Evolutionary conservation across 1,284 basidiomycete species (phyloP).

Genomic region (Ceratobasidium theobromae): DNA sequence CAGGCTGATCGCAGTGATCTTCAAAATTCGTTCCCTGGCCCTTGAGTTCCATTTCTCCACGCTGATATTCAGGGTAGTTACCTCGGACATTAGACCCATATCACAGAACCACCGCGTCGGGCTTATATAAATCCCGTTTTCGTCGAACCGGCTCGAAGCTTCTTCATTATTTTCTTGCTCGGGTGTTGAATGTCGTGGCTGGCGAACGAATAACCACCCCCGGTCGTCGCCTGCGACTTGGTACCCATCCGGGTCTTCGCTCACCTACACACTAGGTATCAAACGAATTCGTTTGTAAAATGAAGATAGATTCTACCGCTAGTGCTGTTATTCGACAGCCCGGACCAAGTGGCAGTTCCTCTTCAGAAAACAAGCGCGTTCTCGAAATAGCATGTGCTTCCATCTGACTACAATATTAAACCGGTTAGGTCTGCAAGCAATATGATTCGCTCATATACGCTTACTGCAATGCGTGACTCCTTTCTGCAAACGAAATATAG

Average conservation of each 20-base stretch:
- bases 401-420: conserved; percentile 1
- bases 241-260: conserved; percentile 21
- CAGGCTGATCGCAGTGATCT: conserved; percentile 25
- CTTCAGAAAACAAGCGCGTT: not conserved
- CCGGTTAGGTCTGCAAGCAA: not conserved
- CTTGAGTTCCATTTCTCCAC: not conserved
- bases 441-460: not conserved
- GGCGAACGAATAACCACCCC: conserved; percentile 24
- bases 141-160: not conserved
- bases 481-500: not conserved
- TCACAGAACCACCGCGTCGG: conserved; percentile 28
- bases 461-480: conserved; percentile 5
- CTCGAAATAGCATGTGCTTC: conserved; percentile 14
- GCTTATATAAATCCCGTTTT: conserved; percentile 17
- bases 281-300: not conserved
- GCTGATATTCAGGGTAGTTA: not conserved
- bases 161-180: not conserved
- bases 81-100: conserved; percentile 31
- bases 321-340: conserved; percentile 24
- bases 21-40: not conserved
- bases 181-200: not conserved
- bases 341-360: conserved; percentile 14
- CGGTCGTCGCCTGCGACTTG: conserved; percentile 28
- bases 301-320: not conserved
- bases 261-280: not conserved